Conservation (phyloP, 495 filamentous ascomycete genomes). For the Aspergillus sclerotiicarbonarius region DNA sequence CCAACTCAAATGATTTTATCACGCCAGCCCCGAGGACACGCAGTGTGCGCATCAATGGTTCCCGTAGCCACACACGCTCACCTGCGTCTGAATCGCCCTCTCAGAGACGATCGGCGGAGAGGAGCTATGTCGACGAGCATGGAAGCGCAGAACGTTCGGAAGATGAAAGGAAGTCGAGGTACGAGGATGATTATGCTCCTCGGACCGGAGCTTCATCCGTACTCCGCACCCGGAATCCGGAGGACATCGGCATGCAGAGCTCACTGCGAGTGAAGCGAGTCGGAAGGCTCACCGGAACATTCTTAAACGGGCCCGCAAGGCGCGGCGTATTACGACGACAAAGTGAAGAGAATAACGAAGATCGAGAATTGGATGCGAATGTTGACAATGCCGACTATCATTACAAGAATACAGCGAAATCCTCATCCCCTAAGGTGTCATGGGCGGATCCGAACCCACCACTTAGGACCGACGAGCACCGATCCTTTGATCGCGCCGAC, state of each 20-base stretch:
- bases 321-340: constrained; percentile 66
- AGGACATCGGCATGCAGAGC: constrained; percentile 60
- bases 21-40: constrained; percentile 65
- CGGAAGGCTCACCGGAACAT: constrained; percentile 66
- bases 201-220: constrained; percentile 51
- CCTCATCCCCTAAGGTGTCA: constrained; percentile 43
- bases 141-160: constrained; percentile 42
- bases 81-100: constrained; percentile 44
- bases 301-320: constrained; percentile 71
- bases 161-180: constrained; percentile 42
- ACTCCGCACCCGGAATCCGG: constrained; percentile 45
- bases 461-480: constrained; percentile 26
- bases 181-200: constrained; percentile 46
- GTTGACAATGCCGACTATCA: constrained; percentile 30
- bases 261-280: constrained; percentile 73
- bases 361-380: constrained; percentile 22
- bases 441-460: constrained; percentile 47
- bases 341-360: constrained; percentile 66
- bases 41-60: constrained; percentile 58
- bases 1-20: constrained; percentile 51
- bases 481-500: constrained; percentile 27
- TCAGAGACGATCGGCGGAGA: constrained; percentile 34
- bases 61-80: constrained; percentile 37
- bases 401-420: constrained; percentile 29
- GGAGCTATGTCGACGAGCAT: constrained; percentile 34